phyloP scores from a whole-genome alignment of 2,329 filamentous ascomycete genomes.

The Chaetothyriales sp. region DNA sequence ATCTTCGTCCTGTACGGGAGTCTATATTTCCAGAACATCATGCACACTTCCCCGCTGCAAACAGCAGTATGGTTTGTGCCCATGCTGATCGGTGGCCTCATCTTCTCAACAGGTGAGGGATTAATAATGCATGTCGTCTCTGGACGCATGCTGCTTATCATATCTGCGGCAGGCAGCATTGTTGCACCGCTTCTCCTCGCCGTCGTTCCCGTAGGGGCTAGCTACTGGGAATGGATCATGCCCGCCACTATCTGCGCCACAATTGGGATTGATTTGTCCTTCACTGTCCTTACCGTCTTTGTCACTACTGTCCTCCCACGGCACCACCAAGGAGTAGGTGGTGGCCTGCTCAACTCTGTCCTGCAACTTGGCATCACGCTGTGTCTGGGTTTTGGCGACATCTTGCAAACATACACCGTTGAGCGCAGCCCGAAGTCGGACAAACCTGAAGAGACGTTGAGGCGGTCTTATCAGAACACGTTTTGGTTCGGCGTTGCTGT shows the following conservation, averaged over 20 bases:
- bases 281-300: slow-evolving; percentile 63
- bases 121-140: slow-evolving; percentile 54
- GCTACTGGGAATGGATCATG: slow-evolving; percentile 63
- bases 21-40: slow-evolving; percentile 51
- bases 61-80: slow-evolving; percentile 58
- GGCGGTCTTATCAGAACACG: slow-evolving; percentile 41
- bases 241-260: slow-evolving; percentile 50
- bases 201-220: slow-evolving; percentile 42
- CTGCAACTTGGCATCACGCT: slow-evolving; percentile 60
- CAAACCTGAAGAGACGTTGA: slow-evolving; percentile 24
- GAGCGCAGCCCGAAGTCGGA: slow-evolving; percentile 12
- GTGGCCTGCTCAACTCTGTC: slow-evolving; percentile 56
- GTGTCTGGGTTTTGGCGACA: slow-evolving; percentile 56
- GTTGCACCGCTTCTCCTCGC: slow-evolving; percentile 50
- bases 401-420: slow-evolving; percentile 39
- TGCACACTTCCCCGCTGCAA: slow-evolving; percentile 46
- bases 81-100: slow-evolving; percentile 52
- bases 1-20: slow-evolving; percentile 58
- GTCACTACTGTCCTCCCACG: slow-evolving; percentile 58
- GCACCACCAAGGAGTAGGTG: slow-evolving; percentile 56
- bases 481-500: slow-evolving; percentile 49
- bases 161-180: slow-evolving; percentile 49
- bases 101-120: slow-evolving; percentile 50
- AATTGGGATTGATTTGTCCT: slow-evolving; percentile 61
- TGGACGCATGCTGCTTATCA: slow-evolving; percentile 48